Evolutionary conservation across 2,329 filamentous ascomycete species (phyloP).

Genomic region (Periconia digitata): DNA sequence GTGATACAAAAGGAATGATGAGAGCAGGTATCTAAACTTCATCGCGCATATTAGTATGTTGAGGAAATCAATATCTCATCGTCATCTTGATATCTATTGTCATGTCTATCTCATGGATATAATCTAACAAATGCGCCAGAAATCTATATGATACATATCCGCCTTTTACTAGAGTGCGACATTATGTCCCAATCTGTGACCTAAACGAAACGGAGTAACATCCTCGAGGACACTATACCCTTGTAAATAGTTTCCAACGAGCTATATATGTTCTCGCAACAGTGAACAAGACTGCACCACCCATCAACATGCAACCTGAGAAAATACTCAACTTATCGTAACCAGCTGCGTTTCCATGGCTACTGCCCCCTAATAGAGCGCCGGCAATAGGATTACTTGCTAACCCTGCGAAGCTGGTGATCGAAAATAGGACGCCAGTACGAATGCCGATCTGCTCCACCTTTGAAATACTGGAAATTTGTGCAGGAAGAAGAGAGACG

Average conservation of each 20-base stretch:
- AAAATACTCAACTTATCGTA: slow-evolving; percentile 67
- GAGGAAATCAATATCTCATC: too few relatives aligned
- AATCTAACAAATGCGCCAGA: too few relatives aligned
- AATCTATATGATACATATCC: too few relatives aligned
- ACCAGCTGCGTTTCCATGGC: slow-evolving; percentile 42
- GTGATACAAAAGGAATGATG: too few relatives aligned
- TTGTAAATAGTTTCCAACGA: slow-evolving; percentile 25
- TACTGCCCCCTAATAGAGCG: slow-evolving; percentile 51
- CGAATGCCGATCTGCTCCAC: slow-evolving; percentile 59
- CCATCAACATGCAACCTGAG: slow-evolving; percentile 57
- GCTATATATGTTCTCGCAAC: slow-evolving; percentile 31
- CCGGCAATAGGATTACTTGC: slow-evolving; percentile 54
- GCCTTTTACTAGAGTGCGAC: too few relatives aligned
- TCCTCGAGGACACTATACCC: too few relatives aligned
- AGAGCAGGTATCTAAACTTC: too few relatives aligned
- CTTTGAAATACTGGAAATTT: slow-evolving; percentile 46
- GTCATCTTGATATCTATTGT: too few relatives aligned
- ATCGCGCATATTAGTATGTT: too few relatives aligned
- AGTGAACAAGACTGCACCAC: slow-evolving; percentile 41
- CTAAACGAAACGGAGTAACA: too few relatives aligned
- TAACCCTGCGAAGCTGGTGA: slow-evolving; percentile 49
- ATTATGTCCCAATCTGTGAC: too few relatives aligned
- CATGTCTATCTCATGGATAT: too few relatives aligned
- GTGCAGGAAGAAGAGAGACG: slow-evolving; percentile 51
- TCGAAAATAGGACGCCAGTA: slow-evolving; percentile 54